Conservation (phyloP, 1,284 basidiomycete genomes). For the Gomphus sp. region DNA sequence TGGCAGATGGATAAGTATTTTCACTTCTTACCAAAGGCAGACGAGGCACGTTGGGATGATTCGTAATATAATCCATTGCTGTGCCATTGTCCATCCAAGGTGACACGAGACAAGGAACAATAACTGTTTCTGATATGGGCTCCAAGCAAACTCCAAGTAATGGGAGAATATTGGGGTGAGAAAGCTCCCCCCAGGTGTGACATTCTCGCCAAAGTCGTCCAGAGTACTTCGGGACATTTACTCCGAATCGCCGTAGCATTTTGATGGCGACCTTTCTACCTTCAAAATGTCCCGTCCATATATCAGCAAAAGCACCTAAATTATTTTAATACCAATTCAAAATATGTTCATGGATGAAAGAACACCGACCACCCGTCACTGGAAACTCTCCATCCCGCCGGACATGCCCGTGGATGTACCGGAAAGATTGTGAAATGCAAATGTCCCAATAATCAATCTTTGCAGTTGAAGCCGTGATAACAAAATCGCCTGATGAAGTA, state of each 20-base stretch:
- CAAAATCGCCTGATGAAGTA: not conserved
- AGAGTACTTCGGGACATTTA: no score
- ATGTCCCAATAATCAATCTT: not conserved
- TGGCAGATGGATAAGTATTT: not conserved
- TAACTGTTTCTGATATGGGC: not conserved
- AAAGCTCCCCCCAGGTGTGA: not conserved
- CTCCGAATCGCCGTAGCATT: not conserved
- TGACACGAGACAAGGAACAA: not conserved
- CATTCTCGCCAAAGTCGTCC: constrained; percentile 1
- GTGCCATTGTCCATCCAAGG: constrained; percentile 5
- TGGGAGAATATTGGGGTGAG: not conserved
- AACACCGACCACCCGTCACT: not conserved
- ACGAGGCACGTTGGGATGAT: not conserved
- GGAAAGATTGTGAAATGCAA: not conserved
- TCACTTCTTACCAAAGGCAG: not conserved
- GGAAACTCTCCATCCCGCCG: not conserved
- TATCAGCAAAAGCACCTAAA: not conserved
- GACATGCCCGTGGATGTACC: not conserved
- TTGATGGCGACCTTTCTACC: not conserved
- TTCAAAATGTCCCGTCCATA: not conserved
- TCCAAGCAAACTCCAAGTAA: not conserved
- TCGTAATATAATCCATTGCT: not conserved
- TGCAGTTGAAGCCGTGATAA: not conserved
- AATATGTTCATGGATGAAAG: not conserved
- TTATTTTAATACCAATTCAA: not conserved